Percentiles rank a stretch among this genome's conserved stretches.
Evolutionary conservation across 148 eudicot genomes (phyloP).

Genomic region (Diospyros lotus): DNA sequence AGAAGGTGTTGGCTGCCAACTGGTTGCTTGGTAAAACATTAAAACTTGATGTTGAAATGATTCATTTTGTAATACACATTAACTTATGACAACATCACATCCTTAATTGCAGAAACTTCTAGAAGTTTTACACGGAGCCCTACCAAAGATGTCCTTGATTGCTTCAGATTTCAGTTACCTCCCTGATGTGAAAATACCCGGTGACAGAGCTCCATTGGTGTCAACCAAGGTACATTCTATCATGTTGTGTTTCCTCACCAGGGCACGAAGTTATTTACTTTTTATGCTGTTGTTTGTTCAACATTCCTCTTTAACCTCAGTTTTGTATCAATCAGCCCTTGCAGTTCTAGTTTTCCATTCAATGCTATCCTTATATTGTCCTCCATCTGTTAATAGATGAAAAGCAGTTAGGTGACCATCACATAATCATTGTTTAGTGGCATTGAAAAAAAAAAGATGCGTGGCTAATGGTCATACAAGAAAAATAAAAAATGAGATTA

Average conservation of each 20-base stretch:
- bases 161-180: slow-evolving; percentile 95
- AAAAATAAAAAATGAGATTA: too few relatives aligned
- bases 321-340: too few relatives aligned
- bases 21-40: slow-evolving; percentile 69
- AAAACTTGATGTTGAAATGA: neutral
- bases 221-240: slow-evolving; percentile 62
- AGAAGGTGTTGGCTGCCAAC: slow-evolving; percentile 92
- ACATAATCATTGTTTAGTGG: too few relatives aligned
- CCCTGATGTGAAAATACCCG: slow-evolving; percentile 82
- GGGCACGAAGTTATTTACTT: neutral
- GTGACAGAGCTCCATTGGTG: slow-evolving; percentile 94
- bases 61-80: neutral
- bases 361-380: too few relatives aligned
- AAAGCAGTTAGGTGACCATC: too few relatives aligned
- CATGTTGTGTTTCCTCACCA: neutral
- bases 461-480: too few relatives aligned
- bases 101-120: slow-evolving; percentile 59
- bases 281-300: neutral
- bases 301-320: too few relatives aligned
- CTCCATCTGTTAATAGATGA: too few relatives aligned
- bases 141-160: slow-evolving; percentile 93
- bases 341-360: too few relatives aligned
- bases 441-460: too few relatives aligned
- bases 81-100: slow-evolving; percentile 3
- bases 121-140: slow-evolving; percentile 71